A percentile compares a stretch with the other conserved stretches of the same genome.
Evolutionary conservation across 768 basidiomycete species (phyloP).

Genomic region (Leucosporidium creatinivorum): DNA sequence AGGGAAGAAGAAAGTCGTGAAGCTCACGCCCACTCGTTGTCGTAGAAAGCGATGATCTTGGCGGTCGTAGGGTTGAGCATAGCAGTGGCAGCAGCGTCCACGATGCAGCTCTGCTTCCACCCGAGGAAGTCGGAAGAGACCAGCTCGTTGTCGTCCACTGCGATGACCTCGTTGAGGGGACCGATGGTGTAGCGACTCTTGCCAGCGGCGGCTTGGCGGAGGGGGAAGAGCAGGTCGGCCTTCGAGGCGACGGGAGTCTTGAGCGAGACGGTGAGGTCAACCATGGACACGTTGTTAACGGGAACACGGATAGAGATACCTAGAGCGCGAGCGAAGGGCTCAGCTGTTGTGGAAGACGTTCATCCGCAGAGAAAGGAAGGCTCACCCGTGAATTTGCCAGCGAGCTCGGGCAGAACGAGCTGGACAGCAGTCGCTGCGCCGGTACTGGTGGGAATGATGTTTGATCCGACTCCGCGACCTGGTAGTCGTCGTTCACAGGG

Average conservation of each 20-base stretch:
- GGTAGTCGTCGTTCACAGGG: background rate
- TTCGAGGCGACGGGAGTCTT: constrained; percentile 36
- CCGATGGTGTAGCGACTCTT: background rate
- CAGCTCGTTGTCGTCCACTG: constrained; percentile 42
- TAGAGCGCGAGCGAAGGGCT: constrained; percentile 1
- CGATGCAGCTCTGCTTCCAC: constrained; percentile 34
- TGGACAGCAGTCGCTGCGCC: constrained; percentile 42
- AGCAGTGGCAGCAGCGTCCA: constrained; percentile 40
- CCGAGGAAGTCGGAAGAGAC: constrained; percentile 42
- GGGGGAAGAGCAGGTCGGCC: constrained; percentile 39
- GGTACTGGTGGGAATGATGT: constrained; percentile 42
- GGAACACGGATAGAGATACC: constrained; percentile 44
- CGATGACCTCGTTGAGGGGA: constrained; percentile 35
- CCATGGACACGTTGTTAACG: constrained; percentile 41
- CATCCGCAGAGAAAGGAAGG: too few species aligned
- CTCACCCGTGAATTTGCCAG: constrained; percentile 42
- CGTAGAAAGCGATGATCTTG: constrained; percentile 40
- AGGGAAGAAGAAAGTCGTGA: background rate
- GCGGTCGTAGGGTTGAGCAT: constrained; percentile 38
- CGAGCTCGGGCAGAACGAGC: constrained; percentile 42
- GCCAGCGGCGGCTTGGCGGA: constrained; percentile 36
- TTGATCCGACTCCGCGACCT: constrained; percentile 31
- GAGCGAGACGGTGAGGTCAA: constrained; percentile 42
- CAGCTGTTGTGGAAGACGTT: too few species aligned
- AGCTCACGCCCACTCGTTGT: background rate